Evolutionary conservation across 2,329 filamentous ascomycete species (phyloP).

Genomic region (Epichloe brachyelytri): DNA sequence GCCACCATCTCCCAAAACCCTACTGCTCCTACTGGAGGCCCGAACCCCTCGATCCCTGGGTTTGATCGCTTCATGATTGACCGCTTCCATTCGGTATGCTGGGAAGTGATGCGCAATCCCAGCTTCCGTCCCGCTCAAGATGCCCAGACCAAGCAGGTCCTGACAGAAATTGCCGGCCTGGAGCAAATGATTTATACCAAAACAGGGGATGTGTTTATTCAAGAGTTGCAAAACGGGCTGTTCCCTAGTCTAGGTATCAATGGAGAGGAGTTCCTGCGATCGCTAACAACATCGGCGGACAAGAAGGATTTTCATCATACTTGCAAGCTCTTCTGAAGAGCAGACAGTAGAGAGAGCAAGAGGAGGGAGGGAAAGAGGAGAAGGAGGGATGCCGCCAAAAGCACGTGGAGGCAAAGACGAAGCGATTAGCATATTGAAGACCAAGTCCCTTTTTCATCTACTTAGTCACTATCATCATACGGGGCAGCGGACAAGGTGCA

Average conservation of each 20-base stretch:
- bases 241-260: constrained; percentile 53
- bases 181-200: constrained; percentile 88
- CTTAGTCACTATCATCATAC: not conserved
- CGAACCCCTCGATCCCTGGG: constrained; percentile 57
- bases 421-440: not conserved
- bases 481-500: not conserved
- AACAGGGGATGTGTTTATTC: constrained; percentile 70
- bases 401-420: not conserved
- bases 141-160: constrained; percentile 75
- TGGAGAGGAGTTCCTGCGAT: constrained; percentile 44
- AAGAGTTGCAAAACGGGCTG: constrained; percentile 49
- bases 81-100: constrained; percentile 78
- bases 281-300: constrained; percentile 45
- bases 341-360: constrained; percentile 17
- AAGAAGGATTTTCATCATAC: constrained; percentile 52
- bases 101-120: constrained; percentile 71
- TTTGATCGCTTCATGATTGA: constrained; percentile 88
- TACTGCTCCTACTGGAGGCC: constrained; percentile 33
- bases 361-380: no score
- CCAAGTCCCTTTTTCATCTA: not conserved
- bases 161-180: constrained; percentile 74
- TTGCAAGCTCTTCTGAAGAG: constrained; percentile 44
- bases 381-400: not conserved
- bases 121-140: constrained; percentile 69
- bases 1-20: constrained; percentile 42